Percentiles rank a stretch among this genome's conserved stretches.
phyloP scores from a whole-genome alignment of 129 eudicot genomes.

The Scalesia atractyloides region DNA sequence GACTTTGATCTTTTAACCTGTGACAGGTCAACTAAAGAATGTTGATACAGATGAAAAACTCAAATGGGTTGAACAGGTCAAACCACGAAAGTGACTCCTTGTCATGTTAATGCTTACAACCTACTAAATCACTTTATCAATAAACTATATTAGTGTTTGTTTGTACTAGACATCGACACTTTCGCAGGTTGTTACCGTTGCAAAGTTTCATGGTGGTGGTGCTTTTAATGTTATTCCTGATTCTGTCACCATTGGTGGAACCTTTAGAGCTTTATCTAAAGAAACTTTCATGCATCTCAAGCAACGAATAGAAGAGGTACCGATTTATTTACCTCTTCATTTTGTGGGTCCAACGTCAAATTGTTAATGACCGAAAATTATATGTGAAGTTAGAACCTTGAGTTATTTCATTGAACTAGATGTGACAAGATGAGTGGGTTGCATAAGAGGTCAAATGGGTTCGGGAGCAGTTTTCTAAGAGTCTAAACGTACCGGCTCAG shows the following conservation, averaged over 20 bases:
- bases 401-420: slow-evolving; percentile 9
- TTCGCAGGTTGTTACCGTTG: slow-evolving; percentile 77
- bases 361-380: neutral
- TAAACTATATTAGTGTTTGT: neutral
- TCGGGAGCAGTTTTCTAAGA: neutral
- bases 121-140: neutral
- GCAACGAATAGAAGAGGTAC: slow-evolving; percentile 71
- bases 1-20: neutral
- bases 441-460: neutral
- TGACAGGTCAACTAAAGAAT: neutral
- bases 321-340: neutral
- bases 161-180: slow-evolving; percentile 14
- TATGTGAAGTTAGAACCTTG: neutral
- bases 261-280: slow-evolving; percentile 66
- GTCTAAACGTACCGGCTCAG: neutral
- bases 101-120: neutral
- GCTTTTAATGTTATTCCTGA: slow-evolving; percentile 86
- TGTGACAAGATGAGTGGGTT: neutral
- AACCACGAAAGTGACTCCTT: neutral
- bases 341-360: neutral
- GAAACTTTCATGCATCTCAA: slow-evolving; percentile 49
- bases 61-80: neutral
- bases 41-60: neutral
- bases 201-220: slow-evolving; percentile 67
- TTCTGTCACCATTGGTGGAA: slow-evolving; percentile 77